These are phyloP conservation scores for Acacia crassicarpa DNA, from an alignment of 306 rosid species.

Conservation along the genomic window DNA sequence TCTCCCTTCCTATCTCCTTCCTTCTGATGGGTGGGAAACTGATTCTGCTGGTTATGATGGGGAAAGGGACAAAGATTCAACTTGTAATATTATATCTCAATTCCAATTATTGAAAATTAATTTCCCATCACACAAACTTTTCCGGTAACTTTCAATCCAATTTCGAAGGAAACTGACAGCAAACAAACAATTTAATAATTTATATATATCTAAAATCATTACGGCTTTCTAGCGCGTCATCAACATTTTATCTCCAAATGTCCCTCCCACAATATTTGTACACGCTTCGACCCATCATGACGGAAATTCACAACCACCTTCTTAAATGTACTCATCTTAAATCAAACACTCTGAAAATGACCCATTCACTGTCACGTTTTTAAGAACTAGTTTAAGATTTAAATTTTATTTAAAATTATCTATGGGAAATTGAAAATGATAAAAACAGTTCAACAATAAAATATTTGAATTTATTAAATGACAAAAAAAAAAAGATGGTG, in stretches of 20 bases:
- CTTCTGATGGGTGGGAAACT: no score
- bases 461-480: no score
- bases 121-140: not conserved
- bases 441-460: no score
- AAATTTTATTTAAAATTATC: no score
- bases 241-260: not conserved
- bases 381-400: no score
- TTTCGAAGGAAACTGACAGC: conserved; percentile 19
- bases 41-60: not conserved
- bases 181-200: not conserved
- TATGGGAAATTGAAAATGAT: no score
- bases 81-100: not conserved
- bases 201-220: not conserved
- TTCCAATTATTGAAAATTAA: conserved; percentile 5
- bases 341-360: no score
- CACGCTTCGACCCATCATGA: not conserved
- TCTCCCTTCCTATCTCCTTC: no score
- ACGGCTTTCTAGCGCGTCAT: not conserved
- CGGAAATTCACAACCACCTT: no score
- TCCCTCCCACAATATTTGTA: not conserved
- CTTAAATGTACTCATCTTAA: no score
- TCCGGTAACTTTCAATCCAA: not conserved
- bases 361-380: no score
- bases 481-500: no score
- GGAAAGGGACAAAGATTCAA: not conserved